Evolutionary conservation across 176 grass and related monocot genomes (phyloP).

Genomic region (Alopecurus myosuroides): DNA sequence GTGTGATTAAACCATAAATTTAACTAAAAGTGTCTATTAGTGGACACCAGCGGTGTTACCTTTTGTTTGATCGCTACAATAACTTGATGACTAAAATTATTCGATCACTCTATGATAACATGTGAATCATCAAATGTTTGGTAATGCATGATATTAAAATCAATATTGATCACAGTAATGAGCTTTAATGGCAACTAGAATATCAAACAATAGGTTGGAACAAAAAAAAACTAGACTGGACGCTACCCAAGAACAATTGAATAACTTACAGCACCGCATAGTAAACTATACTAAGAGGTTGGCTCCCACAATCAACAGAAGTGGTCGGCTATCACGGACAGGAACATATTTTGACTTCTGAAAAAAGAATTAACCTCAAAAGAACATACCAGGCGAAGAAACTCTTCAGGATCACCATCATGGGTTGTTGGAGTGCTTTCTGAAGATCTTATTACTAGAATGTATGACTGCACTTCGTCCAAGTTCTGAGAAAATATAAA

Average conservation of each 20-base stretch:
- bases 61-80: not conserved
- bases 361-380: not conserved
- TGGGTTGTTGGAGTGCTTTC: conserved; percentile 15
- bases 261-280: not conserved
- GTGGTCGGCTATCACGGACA: not conserved
- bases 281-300: not conserved
- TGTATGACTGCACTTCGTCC: conserved; percentile 96
- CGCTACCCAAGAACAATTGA: not conserved
- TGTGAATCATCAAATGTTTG: not conserved
- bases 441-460: conserved; percentile 55
- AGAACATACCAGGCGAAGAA: conserved; percentile 62
- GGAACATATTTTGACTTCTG: not conserved
- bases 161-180: not conserved
- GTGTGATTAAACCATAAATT: not conserved
- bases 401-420: conserved; percentile 44
- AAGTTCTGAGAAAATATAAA: conserved; percentile 44
- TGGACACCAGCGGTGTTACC: not conserved
- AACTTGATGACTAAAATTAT: not conserved
- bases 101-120: not conserved
- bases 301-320: not conserved
- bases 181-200: not conserved
- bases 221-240: conserved; percentile 2
- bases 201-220: not conserved
- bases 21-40: not conserved
- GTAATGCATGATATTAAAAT: not conserved